phyloP scores from a whole-genome alignment of 1,284 basidiomycete species.

The Moniliella sp. region DNA sequence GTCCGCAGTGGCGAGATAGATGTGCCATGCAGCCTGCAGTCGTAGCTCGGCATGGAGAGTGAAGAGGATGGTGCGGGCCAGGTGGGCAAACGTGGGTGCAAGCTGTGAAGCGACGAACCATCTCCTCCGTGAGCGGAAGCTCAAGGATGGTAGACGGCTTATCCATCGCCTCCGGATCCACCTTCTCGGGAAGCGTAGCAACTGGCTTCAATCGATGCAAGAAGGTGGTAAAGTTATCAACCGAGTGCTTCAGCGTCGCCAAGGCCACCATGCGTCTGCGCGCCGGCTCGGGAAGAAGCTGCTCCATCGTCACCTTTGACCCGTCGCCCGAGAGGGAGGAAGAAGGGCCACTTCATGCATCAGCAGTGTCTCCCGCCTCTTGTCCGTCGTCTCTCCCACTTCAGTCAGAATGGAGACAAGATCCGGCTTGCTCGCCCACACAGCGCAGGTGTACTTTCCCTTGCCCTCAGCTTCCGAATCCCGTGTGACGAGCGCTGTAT shows the following conservation, averaged over 20 bases:
- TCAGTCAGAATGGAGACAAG: constrained; percentile 46
- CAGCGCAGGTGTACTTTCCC: constrained; percentile 2
- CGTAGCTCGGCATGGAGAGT: constrained; percentile 74
- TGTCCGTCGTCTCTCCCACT: constrained; percentile 11
- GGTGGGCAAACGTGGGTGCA: constrained; percentile 72
- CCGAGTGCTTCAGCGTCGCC: constrained; percentile 60
- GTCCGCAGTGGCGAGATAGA: constrained; percentile 49
- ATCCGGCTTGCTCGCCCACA: constrained; percentile 43
- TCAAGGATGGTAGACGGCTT: constrained; percentile 4
- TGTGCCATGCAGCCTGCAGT: constrained; percentile 59
- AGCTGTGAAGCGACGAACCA: constrained; percentile 41
- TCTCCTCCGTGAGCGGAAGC: constrained; percentile 11
- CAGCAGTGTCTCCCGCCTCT: constrained; percentile 6
- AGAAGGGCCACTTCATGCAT: no score
- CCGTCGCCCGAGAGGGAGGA: no score
- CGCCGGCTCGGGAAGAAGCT: constrained; percentile 56
- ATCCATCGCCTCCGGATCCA: constrained; percentile 1
- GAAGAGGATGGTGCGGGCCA: constrained; percentile 64
- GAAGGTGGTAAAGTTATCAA: constrained; percentile 13
- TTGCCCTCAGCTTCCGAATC: neutral
- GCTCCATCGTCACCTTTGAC: no score
- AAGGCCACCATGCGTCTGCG: constrained; percentile 54
- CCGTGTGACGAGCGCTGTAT: constrained; percentile 35
- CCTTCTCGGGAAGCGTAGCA: constrained; percentile 31
- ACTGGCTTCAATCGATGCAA: constrained; percentile 13